Percentiles rank a stretch among this genome's conserved stretches.
phyloP scores from a whole-genome alignment of 257 asterid genomes.

The Solanum tarijense region DNA sequence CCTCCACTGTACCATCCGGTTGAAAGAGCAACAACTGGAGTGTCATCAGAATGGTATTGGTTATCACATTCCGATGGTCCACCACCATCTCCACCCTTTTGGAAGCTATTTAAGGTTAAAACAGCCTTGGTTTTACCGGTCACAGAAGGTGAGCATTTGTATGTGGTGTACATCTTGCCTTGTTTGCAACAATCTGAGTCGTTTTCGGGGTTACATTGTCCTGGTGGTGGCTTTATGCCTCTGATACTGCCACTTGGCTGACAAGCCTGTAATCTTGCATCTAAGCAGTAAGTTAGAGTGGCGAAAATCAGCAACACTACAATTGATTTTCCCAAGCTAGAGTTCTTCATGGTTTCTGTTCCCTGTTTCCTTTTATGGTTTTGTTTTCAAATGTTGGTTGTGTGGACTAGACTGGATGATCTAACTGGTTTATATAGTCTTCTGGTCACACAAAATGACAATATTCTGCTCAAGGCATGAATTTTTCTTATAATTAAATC shows the following conservation, averaged over 20 bases:
- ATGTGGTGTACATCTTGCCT: slow-evolving; percentile 24
- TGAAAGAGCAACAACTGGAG: slow-evolving; percentile 29
- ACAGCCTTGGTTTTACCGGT: slow-evolving; percentile 18
- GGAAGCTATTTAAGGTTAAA: slow-evolving; percentile 33
- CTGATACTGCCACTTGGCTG: slow-evolving; percentile 26
- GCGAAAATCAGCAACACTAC: slow-evolving; percentile 6
- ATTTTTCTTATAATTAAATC: no score
- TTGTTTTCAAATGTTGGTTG: neutral
- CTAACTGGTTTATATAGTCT: no score
- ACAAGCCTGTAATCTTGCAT: slow-evolving; percentile 8
- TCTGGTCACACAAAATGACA: no score
- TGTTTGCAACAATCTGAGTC: slow-evolving; percentile 23
- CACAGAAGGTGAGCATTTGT: slow-evolving; percentile 24
- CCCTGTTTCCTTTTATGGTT: neutral
- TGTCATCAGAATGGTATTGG: slow-evolving; percentile 24
- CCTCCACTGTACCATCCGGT: slow-evolving; percentile 36
- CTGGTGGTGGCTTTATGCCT: slow-evolving; percentile 31
- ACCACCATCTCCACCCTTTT: slow-evolving; percentile 37
- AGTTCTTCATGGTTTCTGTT: neutral
- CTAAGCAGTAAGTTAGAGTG: neutral
- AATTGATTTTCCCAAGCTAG: neutral
- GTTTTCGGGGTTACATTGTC: slow-evolving; percentile 32
- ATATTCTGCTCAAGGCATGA: no score
- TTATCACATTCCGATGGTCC: slow-evolving; percentile 32
- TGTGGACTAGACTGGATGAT: no score